Evolutionary conservation across 129 eudicot genomes (phyloP), one percentile per base, ranked within the genome.

Genomic region (Flaveria linearis): DNA sequence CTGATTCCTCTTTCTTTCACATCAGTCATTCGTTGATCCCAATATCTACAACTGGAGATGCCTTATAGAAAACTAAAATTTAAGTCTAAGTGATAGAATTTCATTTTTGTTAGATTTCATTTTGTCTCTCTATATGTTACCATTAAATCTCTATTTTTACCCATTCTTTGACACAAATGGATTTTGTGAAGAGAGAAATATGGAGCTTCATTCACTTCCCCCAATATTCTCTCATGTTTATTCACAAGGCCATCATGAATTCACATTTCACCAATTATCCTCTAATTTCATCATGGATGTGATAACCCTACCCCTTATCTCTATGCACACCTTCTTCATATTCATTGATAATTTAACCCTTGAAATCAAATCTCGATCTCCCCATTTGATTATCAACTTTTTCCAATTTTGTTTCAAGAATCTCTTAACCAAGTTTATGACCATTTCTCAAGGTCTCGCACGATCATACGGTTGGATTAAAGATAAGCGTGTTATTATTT

Each of bases 161-260:
- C 25, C 26, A 55, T 55, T 8, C 3, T 55, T 30, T 55, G 61
- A 22, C 20, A 17, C 8, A 55, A 55, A 55, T 5, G 61, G 17
- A 56, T 22, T 18, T 56, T 9, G 62, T 56, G 22, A 7, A 7
- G 67, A 71, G 60, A 64, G 20, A 62, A 33, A 71, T 25, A 63
- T 79, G 76, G 70, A 69, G 58, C 51, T 78, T 68, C 71, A 57
- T 33, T 61, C 65, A 20, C 28, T 60, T 14, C 33, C 79, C 79
- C 30, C 57, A 80, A 67, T 62, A 74, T 45, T 80, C 71, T 80
- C 84, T 76, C 80, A 74, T 80, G 74, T 80, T 73, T 74, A 74
- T 67, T 73, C 61, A 66, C 18, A 47, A 80, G 51, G 62, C 56
- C 79, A 67, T 74, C 84, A 73, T 69, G 58, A 17, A 57, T 71